These are phyloP conservation scores for Calonectria pteridis DNA, from an alignment of 2,329 filamentous ascomycete species.

Conservation along the genomic window DNA sequence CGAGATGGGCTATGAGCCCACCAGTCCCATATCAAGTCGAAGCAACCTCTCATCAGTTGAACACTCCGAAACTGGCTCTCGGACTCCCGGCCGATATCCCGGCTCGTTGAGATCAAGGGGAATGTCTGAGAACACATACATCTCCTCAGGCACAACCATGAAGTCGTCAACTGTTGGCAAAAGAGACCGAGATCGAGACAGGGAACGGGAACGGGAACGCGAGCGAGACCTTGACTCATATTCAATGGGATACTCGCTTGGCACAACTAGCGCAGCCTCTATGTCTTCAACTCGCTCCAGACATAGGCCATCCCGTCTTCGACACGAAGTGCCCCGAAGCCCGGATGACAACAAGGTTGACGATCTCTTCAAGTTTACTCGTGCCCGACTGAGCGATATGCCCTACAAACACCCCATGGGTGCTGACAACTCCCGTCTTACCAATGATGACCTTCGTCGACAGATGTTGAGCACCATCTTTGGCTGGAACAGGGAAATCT, in stretches of 20 bases:
- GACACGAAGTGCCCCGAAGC: slow-evolving; percentile 84
- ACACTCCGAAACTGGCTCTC: slow-evolving; percentile 67
- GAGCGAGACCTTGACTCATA: slow-evolving; percentile 62
- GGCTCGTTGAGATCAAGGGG: slow-evolving; percentile 66
- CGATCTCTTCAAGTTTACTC: slow-evolving; percentile 89
- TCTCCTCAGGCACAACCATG: slow-evolving; percentile 72
- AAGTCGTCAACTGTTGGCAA: slow-evolving; percentile 50
- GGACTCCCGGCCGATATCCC: slow-evolving; percentile 62
- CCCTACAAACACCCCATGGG: slow-evolving; percentile 79
- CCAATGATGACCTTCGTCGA: slow-evolving; percentile 82
- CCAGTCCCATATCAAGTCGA: slow-evolving; percentile 75
- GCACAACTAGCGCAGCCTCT: slow-evolving; percentile 55
- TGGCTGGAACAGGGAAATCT: slow-evolving; percentile 90
- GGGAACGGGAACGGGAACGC: background rate
- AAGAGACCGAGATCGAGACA: slow-evolving; percentile 5
- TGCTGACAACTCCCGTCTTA: slow-evolving; percentile 69
- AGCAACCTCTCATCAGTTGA: slow-evolving; percentile 72
- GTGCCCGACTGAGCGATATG: slow-evolving; percentile 83
- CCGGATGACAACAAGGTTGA: slow-evolving; percentile 78
- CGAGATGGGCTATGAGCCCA: slow-evolving; percentile 68
- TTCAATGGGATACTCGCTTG: slow-evolving; percentile 60
- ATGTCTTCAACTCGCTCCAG: slow-evolving; percentile 62
- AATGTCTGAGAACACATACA: slow-evolving; percentile 74
- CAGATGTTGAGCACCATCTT: slow-evolving; percentile 97
- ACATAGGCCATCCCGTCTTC: slow-evolving; percentile 75